These are phyloP conservation scores for Platanthera zijinensis DNA, from an alignment of 106 monocot species.

Conservation along the genomic window DNA sequence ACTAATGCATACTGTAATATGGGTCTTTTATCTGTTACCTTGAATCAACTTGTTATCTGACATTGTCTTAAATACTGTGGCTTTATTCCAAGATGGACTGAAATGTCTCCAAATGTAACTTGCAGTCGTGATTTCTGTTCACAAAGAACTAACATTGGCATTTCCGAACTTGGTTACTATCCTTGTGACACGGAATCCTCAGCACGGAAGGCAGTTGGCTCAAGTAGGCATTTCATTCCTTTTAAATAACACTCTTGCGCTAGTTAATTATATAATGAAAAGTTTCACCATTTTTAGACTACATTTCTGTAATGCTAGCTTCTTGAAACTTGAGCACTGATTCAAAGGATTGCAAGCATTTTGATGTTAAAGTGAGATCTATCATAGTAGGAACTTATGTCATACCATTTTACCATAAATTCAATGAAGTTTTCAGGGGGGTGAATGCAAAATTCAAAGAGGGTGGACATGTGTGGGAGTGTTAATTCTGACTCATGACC, in stretches of 20 bases:
- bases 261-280: background rate
- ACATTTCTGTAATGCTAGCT: background rate
- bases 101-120: slow-evolving; percentile 14
- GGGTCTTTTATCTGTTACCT: background rate
- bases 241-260: background rate
- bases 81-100: background rate
- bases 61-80: background rate
- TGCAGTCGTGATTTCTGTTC: slow-evolving; percentile 74
- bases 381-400: background rate
- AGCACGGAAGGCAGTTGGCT: slow-evolving; percentile 42
- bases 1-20: background rate
- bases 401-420: background rate
- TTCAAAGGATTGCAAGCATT: background rate
- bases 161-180: slow-evolving; percentile 59
- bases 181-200: slow-evolving; percentile 73
- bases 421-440: background rate
- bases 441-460: background rate
- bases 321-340: background rate
- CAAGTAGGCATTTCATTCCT: slow-evolving; percentile 29
- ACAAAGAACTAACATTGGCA: slow-evolving; percentile 39
- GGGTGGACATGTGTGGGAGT: no score
- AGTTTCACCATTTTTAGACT: background rate
- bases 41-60: background rate
- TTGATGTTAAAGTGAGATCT: background rate
- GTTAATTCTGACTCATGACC: no score